Percentiles rank a stretch among this genome's conserved stretches.
Evolutionary conservation across 2,329 filamentous ascomycete species (phyloP).

Genomic region (Colletotrichum spaethianum): DNA sequence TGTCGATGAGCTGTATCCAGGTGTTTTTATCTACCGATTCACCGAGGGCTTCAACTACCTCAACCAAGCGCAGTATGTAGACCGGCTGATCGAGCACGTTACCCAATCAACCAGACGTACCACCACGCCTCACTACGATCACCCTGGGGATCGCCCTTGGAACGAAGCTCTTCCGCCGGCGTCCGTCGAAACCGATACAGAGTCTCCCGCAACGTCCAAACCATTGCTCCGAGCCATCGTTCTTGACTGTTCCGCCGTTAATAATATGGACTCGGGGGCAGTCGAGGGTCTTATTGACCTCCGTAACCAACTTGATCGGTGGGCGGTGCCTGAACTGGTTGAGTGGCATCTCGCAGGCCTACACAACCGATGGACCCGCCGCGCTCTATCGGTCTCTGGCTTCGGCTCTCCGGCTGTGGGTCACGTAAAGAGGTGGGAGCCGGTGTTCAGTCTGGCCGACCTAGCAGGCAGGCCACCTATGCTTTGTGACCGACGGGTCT

Average conservation of each 20-base stretch:
- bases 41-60: conserved; percentile 70
- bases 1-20: conserved; percentile 64
- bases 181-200: background rate
- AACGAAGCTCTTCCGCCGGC: conserved; percentile 61
- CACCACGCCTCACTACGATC: conserved; percentile 19
- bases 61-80: conserved; percentile 66
- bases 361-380: conserved; percentile 69
- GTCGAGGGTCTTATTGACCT: conserved; percentile 70
- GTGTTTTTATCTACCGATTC: conserved; percentile 70
- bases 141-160: conserved; percentile 63
- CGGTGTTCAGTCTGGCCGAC: conserved; percentile 43
- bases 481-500: background rate
- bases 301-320: conserved; percentile 67
- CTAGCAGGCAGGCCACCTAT: conserved; percentile 33
- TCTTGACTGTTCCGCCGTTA: conserved; percentile 70
- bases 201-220: background rate
- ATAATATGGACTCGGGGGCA: conserved; percentile 70
- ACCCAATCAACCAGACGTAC: conserved; percentile 57
- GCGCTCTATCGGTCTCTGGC: conserved; percentile 68
- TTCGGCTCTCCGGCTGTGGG: conserved; percentile 61
- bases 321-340: conserved; percentile 62
- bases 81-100: conserved; percentile 62
- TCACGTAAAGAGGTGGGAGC: conserved; percentile 26
- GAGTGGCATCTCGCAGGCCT: conserved; percentile 70
- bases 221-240: conserved; percentile 68